Conservation (phyloP, 225 moss, liverwort and hornwort species). For the Asterella californica region DNA sequence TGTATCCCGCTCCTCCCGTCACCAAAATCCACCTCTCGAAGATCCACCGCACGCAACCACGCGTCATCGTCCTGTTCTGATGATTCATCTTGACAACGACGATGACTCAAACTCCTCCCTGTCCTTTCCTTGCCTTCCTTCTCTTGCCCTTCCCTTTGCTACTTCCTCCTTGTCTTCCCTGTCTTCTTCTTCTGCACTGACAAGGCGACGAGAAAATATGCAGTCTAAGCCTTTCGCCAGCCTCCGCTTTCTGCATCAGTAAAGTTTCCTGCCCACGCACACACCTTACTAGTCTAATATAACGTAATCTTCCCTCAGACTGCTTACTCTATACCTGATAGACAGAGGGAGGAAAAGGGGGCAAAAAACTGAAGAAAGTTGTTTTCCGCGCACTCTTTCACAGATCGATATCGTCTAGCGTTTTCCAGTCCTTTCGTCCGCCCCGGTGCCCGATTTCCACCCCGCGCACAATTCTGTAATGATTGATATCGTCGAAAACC, state of each 20-base stretch:
- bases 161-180: neutral
- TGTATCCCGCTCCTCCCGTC: slow-evolving; percentile 94
- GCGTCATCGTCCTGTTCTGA: slow-evolving; percentile 31
- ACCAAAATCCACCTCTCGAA: slow-evolving; percentile 65
- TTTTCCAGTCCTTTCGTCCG: neutral
- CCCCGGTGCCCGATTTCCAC: neutral
- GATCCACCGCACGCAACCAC: slow-evolving; percentile 32
- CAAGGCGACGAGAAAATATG: neutral
- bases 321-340: neutral
- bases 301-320: neutral
- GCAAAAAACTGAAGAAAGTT: neutral
- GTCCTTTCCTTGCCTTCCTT: neutral
- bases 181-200: neutral
- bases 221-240: neutral
- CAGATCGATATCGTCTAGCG: neutral
- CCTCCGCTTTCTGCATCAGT: neutral
- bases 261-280: neutral
- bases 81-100: slow-evolving; percentile 24
- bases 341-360: neutral
- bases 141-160: neutral
- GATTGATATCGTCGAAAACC: neutral
- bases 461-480: neutral
- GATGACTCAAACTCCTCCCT: neutral
- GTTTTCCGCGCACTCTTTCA: neutral
- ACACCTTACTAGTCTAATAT: neutral